phyloP scores from a whole-genome alignment of 1,284 basidiomycete genomes.

The Rhizopogon hawkerae region DNA sequence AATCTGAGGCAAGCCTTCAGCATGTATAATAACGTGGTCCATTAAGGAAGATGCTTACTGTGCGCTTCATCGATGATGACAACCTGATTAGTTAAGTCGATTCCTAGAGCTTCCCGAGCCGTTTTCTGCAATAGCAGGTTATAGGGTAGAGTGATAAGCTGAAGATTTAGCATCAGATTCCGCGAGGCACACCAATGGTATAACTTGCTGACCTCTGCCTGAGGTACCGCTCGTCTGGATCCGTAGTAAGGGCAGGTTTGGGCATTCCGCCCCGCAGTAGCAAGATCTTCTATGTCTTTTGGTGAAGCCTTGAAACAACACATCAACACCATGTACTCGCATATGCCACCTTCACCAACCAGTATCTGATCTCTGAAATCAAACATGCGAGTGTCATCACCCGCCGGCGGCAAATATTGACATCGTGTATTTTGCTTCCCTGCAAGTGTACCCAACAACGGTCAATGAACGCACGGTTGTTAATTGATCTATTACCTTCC shows the following conservation, averaged over 20 bases:
- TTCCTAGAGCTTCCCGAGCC: conserved; percentile 81
- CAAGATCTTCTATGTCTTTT: conserved; percentile 93
- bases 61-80: conserved; percentile 96
- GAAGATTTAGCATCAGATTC: conserved; percentile 2
- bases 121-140: conserved; percentile 83
- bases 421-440: conserved; percentile 66
- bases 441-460: conserved; percentile 18
- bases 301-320: conserved; percentile 58
- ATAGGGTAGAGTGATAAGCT: conserved; percentile 90
- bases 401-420: conserved; percentile 69
- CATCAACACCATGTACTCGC: neutral
- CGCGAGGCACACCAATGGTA: neutral
- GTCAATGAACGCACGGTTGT: neutral
- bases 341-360: conserved; percentile 34
- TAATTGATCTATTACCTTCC: conserved; percentile 43
- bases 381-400: conserved; percentile 67
- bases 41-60: conserved; percentile 46
- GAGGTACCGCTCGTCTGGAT: conserved; percentile 76
- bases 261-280: conserved; percentile 54
- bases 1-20: conserved; percentile 39
- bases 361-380: conserved; percentile 86
- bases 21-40: neutral
- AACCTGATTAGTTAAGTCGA: conserved; percentile 75
- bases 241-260: conserved; percentile 92
- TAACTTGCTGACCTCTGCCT: conserved; percentile 65